Percentiles rank a stretch among this genome's conserved stretches.
These are phyloP conservation scores for Boletus pseudo-olivaceus DNA, from an alignment of 768 basidiomycete genomes.

Conservation along the genomic window DNA sequence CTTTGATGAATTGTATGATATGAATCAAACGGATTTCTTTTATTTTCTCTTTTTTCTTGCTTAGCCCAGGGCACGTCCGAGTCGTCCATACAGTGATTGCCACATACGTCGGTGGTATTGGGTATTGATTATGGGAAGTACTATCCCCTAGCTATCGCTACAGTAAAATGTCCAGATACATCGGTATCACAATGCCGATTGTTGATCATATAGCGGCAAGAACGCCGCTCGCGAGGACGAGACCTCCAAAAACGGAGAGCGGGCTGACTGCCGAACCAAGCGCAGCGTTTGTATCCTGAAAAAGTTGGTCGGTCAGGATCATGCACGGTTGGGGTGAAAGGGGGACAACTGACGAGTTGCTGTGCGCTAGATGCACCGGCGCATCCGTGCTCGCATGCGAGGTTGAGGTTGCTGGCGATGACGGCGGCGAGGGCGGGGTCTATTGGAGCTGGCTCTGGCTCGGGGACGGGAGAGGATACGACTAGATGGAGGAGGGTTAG, in stretches of 20 bases:
- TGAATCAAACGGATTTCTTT: not conserved
- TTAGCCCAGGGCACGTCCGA: not conserved
- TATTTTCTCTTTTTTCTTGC: not conserved
- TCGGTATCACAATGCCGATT: not conserved
- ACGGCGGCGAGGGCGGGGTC: constrained; percentile 15
- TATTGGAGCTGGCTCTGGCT: constrained; percentile 24
- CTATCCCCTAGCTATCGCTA: constrained; percentile 9
- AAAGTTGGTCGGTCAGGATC: not conserved
- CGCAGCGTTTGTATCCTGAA: constrained; percentile 21
- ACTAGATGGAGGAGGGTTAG: constrained; percentile 7
- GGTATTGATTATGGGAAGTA: constrained; percentile 1
- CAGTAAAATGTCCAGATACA: constrained; percentile 14
- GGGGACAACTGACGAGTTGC: constrained; percentile 15
- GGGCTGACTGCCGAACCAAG: constrained; percentile 17
- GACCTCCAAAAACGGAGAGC: constrained; percentile 19
- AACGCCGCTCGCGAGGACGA: constrained; percentile 21
- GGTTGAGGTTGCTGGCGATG: constrained; percentile 24
- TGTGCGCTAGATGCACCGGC: constrained; percentile 14
- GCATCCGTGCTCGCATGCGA: constrained; percentile 25
- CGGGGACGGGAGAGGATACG: constrained; percentile 21
- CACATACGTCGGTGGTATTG: not conserved
- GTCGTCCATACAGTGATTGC: not conserved
- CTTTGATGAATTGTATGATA: not conserved
- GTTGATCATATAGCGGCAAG: constrained; percentile 14
- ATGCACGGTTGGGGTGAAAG: not conserved